Base-by-base conservation (phyloP, 768 basidiomycete genomes). In the Suillus plorans region DNA sequence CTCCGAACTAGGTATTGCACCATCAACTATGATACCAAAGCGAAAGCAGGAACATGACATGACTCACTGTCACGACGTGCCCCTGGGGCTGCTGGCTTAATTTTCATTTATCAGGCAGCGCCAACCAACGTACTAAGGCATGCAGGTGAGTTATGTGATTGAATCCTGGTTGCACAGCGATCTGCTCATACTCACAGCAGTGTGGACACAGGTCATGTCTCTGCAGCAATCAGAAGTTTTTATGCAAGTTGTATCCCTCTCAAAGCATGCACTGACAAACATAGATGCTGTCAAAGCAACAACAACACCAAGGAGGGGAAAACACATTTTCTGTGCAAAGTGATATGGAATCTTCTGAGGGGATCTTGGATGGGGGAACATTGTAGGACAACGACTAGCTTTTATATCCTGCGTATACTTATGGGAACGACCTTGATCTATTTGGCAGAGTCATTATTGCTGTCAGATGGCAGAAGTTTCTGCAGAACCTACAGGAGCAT, bases 181-280 rank as follows among this genome's bases (percentile, higher is more conserved):
- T 2, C 22, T 47, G n/a, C 45, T n/a, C 10, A 47, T 47, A n/a
- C 47, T 49, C 5, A 49, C 4, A 14, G 22, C 6, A 49, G 10
- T 1, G 3, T 2, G 0, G 31, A 5, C 5, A 31, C 31, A 31
- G 31, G 4, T 31, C 4, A 31, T 6, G 10, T 1, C 0, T 18
- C 0, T 0, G 22, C 47, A 49, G 22, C 45, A 47, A 47, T 47
- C 45, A 12, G 4, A 0, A 22, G 31, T 0, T 47, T 12, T 0
- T 45, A 31, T 4, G 31, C 31, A 31, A 31, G 31, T 31, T 31
- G 4, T 1, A 31, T 31, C 31, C 31, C n/a, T 10, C 2, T 10
- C 12, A 5, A 47, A 10, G 12, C 22, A 22, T 6, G 47, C 47
- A 25, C 47, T 25, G 47, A 49, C 47, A 22, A 22, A 22, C 22